phyloP scores from a whole-genome alignment of 345 rosid species.

The Angophora floribunda region DNA sequence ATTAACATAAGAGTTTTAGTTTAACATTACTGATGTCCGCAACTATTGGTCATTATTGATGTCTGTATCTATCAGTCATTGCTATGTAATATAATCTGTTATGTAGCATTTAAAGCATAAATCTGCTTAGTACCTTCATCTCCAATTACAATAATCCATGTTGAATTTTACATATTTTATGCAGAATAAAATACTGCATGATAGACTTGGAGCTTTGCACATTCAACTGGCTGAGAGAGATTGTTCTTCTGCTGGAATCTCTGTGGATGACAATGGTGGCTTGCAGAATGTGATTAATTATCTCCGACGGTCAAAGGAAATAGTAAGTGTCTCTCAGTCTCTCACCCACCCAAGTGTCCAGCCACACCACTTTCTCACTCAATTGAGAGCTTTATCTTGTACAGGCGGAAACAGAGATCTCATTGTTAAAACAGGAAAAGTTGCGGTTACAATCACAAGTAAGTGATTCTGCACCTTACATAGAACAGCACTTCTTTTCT shows the following conservation, averaged over 20 bases:
- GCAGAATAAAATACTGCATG: slow-evolving; percentile 52
- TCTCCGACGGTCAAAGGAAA: slow-evolving; percentile 81
- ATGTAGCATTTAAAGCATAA: not conserved
- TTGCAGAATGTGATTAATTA: slow-evolving; percentile 80
- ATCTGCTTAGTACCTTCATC: not conserved
- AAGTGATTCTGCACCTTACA: slow-evolving; percentile 5
- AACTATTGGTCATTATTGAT: not conserved
- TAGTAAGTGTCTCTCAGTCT: slow-evolving; percentile 32
- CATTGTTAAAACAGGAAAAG: slow-evolving; percentile 87
- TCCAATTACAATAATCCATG: not conserved
- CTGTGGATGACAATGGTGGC: slow-evolving; percentile 44
- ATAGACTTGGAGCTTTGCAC: slow-evolving; percentile 78
- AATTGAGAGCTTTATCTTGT: not conserved
- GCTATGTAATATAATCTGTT: not conserved
- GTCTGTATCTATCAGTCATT: not conserved
- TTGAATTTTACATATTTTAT: not conserved
- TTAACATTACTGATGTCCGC: not conserved
- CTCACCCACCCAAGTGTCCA: not conserved
- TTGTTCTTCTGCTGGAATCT: slow-evolving; percentile 35
- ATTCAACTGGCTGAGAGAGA: slow-evolving; percentile 75
- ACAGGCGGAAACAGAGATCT: slow-evolving; percentile 94
- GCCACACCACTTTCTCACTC: not conserved
- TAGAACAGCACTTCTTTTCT: not conserved
- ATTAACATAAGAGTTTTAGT: not conserved
- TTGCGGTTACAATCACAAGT: slow-evolving; percentile 84